Evolutionary conservation across 495 filamentous ascomycete genomes (phyloP), one percentile per base, ranked within the genome.

Genomic region (Aspergillus asperescens): DNA sequence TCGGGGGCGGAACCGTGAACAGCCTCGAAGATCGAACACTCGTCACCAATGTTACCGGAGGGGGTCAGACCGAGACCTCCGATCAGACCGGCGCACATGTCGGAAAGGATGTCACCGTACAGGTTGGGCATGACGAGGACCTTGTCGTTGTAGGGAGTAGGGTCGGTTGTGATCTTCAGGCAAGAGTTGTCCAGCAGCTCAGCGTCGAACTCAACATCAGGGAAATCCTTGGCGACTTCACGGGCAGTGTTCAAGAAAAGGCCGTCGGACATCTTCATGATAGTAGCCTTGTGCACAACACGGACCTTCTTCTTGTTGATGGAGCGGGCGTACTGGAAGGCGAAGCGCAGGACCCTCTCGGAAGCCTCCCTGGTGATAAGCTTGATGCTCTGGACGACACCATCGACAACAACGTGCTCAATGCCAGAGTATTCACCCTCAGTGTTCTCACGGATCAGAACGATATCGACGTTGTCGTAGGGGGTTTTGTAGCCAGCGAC

Each of bases 261-360:
- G 74, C 93, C 93, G 73, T 98, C 93, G 72, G 81, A 86, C 94
- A 97, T 97, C 85, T 98, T 98, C 93, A 97, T 97, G 79, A 97
- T 98, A 63, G 94, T 98, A 64, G 92, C 93, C 82, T 97, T 97
- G 83, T 97, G 92, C 46, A 97, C 93, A 32, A 86, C 92, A 57
- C 93, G 87, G 55, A 98, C 93, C 83, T 96, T 96, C 68, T 82
- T 87, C 78, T 87, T 87, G 64, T 90, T 88, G 57, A 96, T 87
- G 45, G 88, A 81, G 69, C 90, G 79, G 61, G 93, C 93, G 64
- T 97, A 90, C 72, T 97, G 91, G 84, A 98, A 98, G 54, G 94
- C 93, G 72, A 89, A 98, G 57, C 89, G 83, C 31, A 96, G 81
- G 34, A 98, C 94, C 54, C 93, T 83, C 82, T 98, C 93, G 60